Evolutionary conservation across 2,329 filamentous ascomycete genomes (phyloP).

Genomic region (Trichothecium roseum): DNA sequence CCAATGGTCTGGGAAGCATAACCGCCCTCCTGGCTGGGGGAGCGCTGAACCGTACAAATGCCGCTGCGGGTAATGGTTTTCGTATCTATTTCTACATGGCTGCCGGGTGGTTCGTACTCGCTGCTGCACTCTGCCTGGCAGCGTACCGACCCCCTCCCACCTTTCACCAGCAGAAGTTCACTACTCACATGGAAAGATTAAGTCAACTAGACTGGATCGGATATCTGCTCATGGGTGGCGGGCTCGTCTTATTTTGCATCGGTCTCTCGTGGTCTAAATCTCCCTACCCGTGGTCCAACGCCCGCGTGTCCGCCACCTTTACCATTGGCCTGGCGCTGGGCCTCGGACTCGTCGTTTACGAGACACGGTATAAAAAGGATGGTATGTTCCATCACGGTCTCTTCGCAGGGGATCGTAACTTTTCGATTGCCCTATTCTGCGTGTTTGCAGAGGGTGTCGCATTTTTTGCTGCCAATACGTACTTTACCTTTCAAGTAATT

Average conservation of each 20-base stretch:
- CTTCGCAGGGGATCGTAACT: constrained; percentile 23
- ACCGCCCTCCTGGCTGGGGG: constrained; percentile 23
- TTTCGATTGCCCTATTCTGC: constrained; percentile 21
- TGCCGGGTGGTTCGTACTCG: constrained; percentile 15
- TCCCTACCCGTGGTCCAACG: constrained; percentile 25
- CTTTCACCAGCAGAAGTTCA: constrained; percentile 13
- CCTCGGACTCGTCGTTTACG: constrained; percentile 20
- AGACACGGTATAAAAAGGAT: constrained; percentile 22
- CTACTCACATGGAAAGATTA: constrained; percentile 18
- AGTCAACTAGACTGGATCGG: constrained; percentile 26
- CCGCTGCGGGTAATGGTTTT: constrained; percentile 18
- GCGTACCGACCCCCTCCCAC: constrained; percentile 22
- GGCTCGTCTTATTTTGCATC: constrained; percentile 26
- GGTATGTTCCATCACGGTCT: constrained; percentile 30
- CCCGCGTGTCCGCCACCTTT: constrained; percentile 24
- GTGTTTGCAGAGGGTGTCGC: constrained; percentile 26
- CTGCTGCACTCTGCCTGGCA: constrained; percentile 15
- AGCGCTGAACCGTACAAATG: constrained; percentile 18
- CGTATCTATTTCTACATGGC: constrained; percentile 24
- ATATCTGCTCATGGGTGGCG: constrained; percentile 20
- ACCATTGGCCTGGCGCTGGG: constrained; percentile 18
- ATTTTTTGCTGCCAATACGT: constrained; percentile 30
- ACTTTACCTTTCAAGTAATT: constrained; percentile 26
- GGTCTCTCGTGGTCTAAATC: constrained; percentile 27
- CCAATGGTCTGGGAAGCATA: constrained; percentile 18